phyloP scores from a whole-genome alignment of 2,329 filamentous ascomycete genomes.

The Fusarium brachygibbosum region DNA sequence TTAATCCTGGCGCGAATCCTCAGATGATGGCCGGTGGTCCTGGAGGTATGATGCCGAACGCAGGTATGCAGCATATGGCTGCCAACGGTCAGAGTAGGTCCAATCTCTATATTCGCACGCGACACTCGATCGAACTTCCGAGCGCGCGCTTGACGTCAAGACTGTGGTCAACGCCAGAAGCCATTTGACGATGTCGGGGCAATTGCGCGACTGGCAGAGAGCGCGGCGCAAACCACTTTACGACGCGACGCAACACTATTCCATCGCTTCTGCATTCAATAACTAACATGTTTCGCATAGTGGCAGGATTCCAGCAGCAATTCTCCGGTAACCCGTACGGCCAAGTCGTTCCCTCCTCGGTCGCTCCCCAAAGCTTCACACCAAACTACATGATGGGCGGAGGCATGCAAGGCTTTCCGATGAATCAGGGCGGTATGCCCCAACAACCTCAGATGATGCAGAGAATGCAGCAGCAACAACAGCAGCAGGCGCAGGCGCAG shows the following conservation, averaged over 20 bases:
- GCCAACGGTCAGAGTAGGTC: constrained; percentile 72
- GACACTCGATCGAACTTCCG: constrained; percentile 10
- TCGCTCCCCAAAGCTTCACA: constrained; percentile 66
- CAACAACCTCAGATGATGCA: constrained; percentile 56
- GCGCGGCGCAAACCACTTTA: constrained; percentile 38
- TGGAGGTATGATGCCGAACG: constrained; percentile 74
- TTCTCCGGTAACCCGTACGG: constrained; percentile 71
- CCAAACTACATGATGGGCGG: constrained; percentile 65
- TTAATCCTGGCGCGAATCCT: constrained; percentile 64
- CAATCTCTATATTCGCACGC: constrained; percentile 45
- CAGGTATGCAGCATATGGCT: constrained; percentile 70
- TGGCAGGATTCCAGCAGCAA: constrained; percentile 71
- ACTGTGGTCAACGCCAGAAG: not conserved
- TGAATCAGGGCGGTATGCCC: constrained; percentile 66
- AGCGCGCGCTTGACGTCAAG: constrained; percentile 12
- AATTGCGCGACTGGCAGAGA: constrained; percentile 6
- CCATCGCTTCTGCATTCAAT: constrained; percentile 7
- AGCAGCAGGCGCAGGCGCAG: constrained; percentile 55
- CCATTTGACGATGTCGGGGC: not conserved
- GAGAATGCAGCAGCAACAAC: constrained; percentile 38
- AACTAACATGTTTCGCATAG: constrained; percentile 52
- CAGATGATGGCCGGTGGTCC: constrained; percentile 69
- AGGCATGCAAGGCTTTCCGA: constrained; percentile 67
- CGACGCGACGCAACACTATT: constrained; percentile 21
- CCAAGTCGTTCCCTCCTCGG: constrained; percentile 63